These are phyloP conservation scores for Saccharomycopsis babjevae DNA, from an alignment of 805 yeast species.

Conservation along the genomic window DNA sequence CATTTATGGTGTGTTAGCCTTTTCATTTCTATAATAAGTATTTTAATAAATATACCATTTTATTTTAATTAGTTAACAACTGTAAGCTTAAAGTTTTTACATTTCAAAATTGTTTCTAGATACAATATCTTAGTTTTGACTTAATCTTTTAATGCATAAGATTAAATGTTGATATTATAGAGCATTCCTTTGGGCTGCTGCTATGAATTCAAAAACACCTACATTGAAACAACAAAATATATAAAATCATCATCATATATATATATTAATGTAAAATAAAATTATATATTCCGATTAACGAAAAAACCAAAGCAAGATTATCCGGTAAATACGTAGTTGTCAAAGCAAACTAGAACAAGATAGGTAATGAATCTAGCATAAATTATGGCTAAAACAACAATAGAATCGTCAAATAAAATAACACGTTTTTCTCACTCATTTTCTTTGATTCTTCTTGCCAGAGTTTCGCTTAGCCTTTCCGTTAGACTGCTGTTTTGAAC, in stretches of 20 bases:
- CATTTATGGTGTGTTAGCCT: background rate
- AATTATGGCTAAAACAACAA: background rate
- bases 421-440: background rate
- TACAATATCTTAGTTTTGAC: too few species aligned
- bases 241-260: background rate
- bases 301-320: too few species aligned
- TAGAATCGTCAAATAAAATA: background rate
- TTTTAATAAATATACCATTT: background rate
- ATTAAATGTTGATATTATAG: too few species aligned
- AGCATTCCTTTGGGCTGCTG: too few species aligned
- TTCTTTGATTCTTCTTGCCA: background rate
- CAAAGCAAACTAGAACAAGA: background rate
- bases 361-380: too few species aligned
- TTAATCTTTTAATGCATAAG: too few species aligned
- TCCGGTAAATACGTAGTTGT: background rate
- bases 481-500: background rate
- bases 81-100: background rate
- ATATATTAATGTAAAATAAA: background rate
- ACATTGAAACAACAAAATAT: background rate
- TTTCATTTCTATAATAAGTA: background rate
- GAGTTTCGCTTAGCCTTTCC: background rate
- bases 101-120: too few species aligned
- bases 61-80: background rate
- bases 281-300: too few species aligned
- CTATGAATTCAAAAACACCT: too few species aligned